Evolutionary conservation across 2,329 filamentous ascomycete species (phyloP).

Genomic region (Didymella exigua): DNA sequence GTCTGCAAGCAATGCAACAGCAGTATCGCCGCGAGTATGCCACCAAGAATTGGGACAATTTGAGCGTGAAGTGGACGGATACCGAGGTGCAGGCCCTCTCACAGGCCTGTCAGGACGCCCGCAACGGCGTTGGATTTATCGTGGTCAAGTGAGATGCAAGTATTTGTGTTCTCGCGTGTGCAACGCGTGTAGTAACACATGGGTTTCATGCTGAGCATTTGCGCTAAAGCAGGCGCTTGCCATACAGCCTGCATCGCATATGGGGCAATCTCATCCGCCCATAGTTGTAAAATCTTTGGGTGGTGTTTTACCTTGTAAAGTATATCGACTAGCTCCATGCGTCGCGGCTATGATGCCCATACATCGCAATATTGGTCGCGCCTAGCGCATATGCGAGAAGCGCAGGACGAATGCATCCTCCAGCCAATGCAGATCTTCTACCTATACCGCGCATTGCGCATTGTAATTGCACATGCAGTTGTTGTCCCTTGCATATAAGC

Average conservation of each 20-base stretch:
- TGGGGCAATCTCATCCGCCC: not conserved
- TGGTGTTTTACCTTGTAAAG: not conserved
- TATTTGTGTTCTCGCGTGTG: constrained; percentile 39
- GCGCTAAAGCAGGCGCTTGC: constrained; percentile 21
- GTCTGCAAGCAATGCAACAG: constrained; percentile 62
- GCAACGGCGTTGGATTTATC: constrained; percentile 64
- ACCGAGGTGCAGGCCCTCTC: constrained; percentile 65
- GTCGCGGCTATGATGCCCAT: not conserved
- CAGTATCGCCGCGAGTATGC: constrained; percentile 63
- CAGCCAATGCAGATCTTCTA: not conserved
- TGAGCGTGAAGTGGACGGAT: constrained; percentile 69
- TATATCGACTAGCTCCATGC: not conserved
- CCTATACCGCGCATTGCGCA: not conserved
- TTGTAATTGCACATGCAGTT: constrained; percentile 12
- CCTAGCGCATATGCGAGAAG: not conserved
- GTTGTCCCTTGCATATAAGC: constrained; percentile 18
- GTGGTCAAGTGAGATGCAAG: constrained; percentile 57
- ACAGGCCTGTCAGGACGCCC: constrained; percentile 61
- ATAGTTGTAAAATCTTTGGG: not conserved
- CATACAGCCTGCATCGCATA: constrained; percentile 4
- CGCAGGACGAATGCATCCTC: not conserved
- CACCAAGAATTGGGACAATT: constrained; percentile 66
- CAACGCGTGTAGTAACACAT: constrained; percentile 33
- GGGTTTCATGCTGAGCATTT: constrained; percentile 27
- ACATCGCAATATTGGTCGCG: not conserved